These are phyloP conservation scores for Suillus spraguei DNA, from an alignment of 768 basidiomycete species.

Conservation along the genomic window DNA sequence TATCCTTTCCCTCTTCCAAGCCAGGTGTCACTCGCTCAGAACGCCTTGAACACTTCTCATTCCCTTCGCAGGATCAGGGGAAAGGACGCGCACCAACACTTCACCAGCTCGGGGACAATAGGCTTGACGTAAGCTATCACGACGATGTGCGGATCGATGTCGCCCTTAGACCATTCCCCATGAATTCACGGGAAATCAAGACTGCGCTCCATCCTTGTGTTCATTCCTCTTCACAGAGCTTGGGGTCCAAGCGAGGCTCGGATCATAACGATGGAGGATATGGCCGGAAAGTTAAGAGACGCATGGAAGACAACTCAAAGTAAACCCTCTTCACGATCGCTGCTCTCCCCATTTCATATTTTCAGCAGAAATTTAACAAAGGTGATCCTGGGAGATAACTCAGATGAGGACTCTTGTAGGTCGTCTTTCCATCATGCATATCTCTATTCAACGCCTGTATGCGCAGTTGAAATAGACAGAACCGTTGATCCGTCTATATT, in stretches of 20 bases:
- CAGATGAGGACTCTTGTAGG: slow-evolving; percentile 47
- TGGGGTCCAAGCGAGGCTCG: slow-evolving; percentile 32
- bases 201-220: slow-evolving; percentile 39
- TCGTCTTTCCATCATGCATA: slow-evolving; percentile 2
- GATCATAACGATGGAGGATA: slow-evolving; percentile 32
- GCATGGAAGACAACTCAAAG: slow-evolving; percentile 30
- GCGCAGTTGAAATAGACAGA: slow-evolving; percentile 53
- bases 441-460: neutral
- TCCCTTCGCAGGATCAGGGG: slow-evolving; percentile 19
- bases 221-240: slow-evolving; percentile 17
- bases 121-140: neutral
- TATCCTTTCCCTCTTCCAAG: neutral
- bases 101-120: slow-evolving; percentile 10
- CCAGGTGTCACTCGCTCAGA: neutral
- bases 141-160: neutral
- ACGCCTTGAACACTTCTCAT: slow-evolving; percentile 19
- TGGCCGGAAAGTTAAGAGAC: slow-evolving; percentile 34
- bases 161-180: slow-evolving; percentile 43
- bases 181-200: slow-evolving; percentile 48
- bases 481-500: slow-evolving; percentile 65
- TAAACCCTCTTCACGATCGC: slow-evolving; percentile 7
- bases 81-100: slow-evolving; percentile 19
- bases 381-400: neutral
- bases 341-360: neutral
- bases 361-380: neutral